A percentile compares a stretch with the other conserved stretches of the same genome.
These are phyloP conservation scores for Boletales sp. DNA, from an alignment of 768 basidiomycete species.

Conservation along the genomic window DNA sequence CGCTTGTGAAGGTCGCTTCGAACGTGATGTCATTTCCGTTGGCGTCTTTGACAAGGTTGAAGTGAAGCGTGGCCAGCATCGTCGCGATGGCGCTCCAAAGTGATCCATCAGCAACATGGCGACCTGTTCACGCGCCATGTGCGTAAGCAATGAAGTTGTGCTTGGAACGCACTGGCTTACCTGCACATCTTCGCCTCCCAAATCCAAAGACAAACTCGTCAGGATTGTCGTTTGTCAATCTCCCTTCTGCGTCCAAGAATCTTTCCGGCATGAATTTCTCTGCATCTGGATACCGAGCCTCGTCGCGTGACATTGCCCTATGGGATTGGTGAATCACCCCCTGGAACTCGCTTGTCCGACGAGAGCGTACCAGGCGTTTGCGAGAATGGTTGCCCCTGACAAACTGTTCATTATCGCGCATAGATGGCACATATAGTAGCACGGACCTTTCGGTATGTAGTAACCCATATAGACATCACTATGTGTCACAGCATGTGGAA, in stretches of 20 bases:
- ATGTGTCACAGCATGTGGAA: not conserved
- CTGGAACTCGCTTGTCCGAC: not conserved
- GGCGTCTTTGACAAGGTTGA: not conserved
- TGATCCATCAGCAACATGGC: not conserved
- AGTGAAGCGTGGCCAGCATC: not conserved
- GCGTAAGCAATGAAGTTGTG: too few relatives aligned
- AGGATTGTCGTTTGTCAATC: not conserved
- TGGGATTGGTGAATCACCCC: not conserved
- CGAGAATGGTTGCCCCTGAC: not conserved
- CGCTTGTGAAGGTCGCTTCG: not conserved
- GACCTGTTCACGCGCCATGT: not conserved
- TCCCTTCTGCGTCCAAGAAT: conserved; percentile 2
- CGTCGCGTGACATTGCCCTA: conserved; percentile 6
- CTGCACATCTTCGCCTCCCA: conserved; percentile 2
- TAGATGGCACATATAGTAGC: not conserved
- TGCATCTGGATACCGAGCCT: conserved; percentile 6
- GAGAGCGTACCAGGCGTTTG: not conserved
- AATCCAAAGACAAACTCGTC: conserved; percentile 1
- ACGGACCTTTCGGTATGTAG: not conserved
- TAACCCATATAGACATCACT: not conserved
- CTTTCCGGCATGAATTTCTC: conserved; percentile 10
- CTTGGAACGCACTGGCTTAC: not conserved
- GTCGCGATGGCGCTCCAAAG: not conserved
- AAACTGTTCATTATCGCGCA: not conserved
- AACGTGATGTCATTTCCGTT: not conserved